These are phyloP conservation scores for Fusarium lyarnte DNA, from an alignment of 2,329 filamentous ascomycete species.

Conservation along the genomic window DNA sequence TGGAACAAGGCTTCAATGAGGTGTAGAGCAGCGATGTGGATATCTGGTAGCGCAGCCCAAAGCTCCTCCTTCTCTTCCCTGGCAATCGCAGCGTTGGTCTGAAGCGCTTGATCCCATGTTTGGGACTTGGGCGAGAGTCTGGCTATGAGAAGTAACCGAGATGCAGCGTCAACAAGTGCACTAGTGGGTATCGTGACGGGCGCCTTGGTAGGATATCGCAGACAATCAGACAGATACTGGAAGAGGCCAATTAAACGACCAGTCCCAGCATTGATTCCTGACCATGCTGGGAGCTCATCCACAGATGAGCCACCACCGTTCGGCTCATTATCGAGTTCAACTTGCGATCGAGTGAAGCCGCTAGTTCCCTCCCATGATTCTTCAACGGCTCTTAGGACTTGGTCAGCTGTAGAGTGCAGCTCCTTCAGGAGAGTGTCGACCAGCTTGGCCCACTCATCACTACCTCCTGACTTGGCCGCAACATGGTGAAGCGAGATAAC, in stretches of 20 bases:
- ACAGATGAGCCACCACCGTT: conserved; percentile 56
- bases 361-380: conserved; percentile 82
- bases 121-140: conserved; percentile 60
- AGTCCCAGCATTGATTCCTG: conserved; percentile 76
- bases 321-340: conserved; percentile 59
- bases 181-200: conserved; percentile 75
- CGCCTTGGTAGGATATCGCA: conserved; percentile 71
- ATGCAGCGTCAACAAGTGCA: conserved; percentile 72
- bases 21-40: conserved; percentile 77
- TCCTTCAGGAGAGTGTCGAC: conserved; percentile 69
- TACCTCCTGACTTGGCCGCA: conserved; percentile 79
- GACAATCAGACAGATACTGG: conserved; percentile 68
- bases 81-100: conserved; percentile 76
- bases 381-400: conserved; percentile 79
- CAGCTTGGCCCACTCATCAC: conserved; percentile 80
- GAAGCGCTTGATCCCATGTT: conserved; percentile 60
- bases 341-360: conserved; percentile 55
- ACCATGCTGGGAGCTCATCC: conserved; percentile 74
- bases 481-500: conserved; percentile 80
- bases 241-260: conserved; percentile 76
- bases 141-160: conserved; percentile 74
- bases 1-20: conserved; percentile 67
- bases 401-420: conserved; percentile 77
- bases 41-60: conserved; percentile 75
- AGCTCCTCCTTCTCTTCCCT: conserved; percentile 85